Evolutionary conservation across 352 stramenopile species (phyloP).

Genomic region (Globisporangium cederbergense): DNA sequence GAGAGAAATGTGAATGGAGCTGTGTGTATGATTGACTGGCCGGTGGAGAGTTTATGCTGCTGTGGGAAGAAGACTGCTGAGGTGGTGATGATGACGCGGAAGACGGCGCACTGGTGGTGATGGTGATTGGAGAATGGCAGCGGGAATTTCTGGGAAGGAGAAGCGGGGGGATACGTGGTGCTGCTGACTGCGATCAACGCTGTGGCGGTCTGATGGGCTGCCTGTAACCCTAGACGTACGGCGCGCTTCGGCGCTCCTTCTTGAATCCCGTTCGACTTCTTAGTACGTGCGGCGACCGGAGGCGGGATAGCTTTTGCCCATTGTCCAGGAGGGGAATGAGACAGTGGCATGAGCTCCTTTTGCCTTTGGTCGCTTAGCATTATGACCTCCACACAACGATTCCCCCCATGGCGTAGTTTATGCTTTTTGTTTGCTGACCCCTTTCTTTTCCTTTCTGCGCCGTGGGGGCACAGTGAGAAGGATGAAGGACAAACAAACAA

Average conservation of each 20-base stretch:
- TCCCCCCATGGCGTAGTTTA: slow-evolving; percentile 9
- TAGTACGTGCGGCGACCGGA: neutral
- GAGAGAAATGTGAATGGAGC: neutral
- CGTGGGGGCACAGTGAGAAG: neutral
- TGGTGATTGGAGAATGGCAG: neutral
- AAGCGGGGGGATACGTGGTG: neutral
- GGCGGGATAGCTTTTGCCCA: neutral
- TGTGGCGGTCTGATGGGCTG: slow-evolving; percentile 12
- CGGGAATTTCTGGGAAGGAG: neutral
- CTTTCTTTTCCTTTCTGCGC: slow-evolving; percentile 62
- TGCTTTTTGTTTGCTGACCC: slow-evolving; percentile 56
- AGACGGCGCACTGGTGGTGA: neutral
- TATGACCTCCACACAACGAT: slow-evolving; percentile 1
- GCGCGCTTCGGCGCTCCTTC: neutral
- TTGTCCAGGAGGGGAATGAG: neutral
- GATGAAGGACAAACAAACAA: neutral
- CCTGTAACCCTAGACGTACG: slow-evolving; percentile 15
- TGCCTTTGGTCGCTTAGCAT: neutral
- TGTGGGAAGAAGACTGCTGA: neutral
- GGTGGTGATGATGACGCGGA: neutral
- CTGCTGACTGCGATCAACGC: slow-evolving; percentile 8
- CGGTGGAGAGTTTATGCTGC: neutral
- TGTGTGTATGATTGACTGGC: neutral
- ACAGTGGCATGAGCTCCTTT: slow-evolving; percentile 1
- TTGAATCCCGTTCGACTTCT: neutral